Evolutionary conservation across 1,284 basidiomycete genomes (phyloP), one percentile per base, ranked within the genome.

Genomic region (Trichosporon asahii): DNA sequence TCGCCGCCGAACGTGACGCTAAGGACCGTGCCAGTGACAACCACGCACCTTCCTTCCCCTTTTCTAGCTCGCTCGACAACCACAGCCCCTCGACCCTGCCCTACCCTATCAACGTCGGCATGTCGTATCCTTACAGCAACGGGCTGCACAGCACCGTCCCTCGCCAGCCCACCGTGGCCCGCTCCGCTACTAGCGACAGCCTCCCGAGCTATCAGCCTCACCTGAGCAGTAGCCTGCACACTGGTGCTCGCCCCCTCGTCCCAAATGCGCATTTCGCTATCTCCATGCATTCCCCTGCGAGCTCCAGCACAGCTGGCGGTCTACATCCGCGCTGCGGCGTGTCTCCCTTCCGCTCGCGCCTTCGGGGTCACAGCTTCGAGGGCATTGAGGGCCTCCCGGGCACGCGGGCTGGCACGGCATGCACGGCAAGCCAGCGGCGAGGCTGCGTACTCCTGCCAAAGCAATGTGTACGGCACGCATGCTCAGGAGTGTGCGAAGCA

Each of bases 101-200:
- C 27, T 68, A 68, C 64, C 67, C 67, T n/a, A n/a, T 64, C 25
- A 60, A 33, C 5, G 64, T 65, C 53, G 55, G 55, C 33, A 64
- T 68, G 29, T 23, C 67, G 27, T 61, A 61, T 23, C 67, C 64
- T 35, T 68, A 68, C 53, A 60, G 37, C 67, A 68, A 68, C 64
- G 37, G 67, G 40, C 53, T 68, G 15, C 33, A 44, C n/a, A 66
- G 57, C 37, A 64, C 55, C 23, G 63, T 66, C 55, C 37, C 63
- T 23, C 64, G 68, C 63, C 27, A 60, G 23, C 57, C 64, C 31
- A 55, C 72, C 37, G 37, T 66, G 3, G 64, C 65, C 29, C 73
- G 80, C 18, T 79, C 80, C 0, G 79, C 80, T 66, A 82, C 80
- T 18, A 76, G 74, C 27, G 80, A 82, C 60, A 80, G 80, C 6